phyloP scores from a whole-genome alignment of 768 basidiomycete species.

The Phanerodontia chrysosporium region DNA sequence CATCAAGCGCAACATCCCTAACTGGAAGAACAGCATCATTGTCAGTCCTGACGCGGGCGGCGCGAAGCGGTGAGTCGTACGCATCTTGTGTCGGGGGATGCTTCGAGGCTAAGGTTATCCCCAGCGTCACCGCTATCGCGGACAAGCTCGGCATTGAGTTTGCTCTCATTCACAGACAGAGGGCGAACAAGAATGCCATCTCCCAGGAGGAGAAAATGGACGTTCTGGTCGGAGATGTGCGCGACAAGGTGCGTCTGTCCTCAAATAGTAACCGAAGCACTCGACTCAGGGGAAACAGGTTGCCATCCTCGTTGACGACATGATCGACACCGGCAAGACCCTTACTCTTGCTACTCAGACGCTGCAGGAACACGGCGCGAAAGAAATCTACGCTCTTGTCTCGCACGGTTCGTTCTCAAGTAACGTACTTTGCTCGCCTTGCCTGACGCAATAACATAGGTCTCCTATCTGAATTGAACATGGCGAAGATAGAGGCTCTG shows the following conservation, averaged over 20 bases:
- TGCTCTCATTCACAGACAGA: constrained; percentile 90
- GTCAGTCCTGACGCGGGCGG: constrained; percentile 98
- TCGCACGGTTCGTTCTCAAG: constrained; percentile 70
- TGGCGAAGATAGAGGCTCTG: constrained; percentile 61
- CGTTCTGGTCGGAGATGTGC: constrained; percentile 91
- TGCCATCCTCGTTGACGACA: constrained; percentile 95
- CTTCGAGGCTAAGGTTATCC: constrained; percentile 1
- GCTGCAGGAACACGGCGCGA: constrained; percentile 88
- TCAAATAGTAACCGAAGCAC: neutral
- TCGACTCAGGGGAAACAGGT: constrained; percentile 40
- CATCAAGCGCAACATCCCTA: constrained; percentile 81
- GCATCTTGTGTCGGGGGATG: neutral
- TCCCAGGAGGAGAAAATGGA: constrained; percentile 86
- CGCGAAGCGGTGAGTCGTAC: constrained; percentile 80
- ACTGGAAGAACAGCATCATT: constrained; percentile 85
- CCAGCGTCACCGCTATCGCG: constrained; percentile 88
- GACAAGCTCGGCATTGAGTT: constrained; percentile 95
- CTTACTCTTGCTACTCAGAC: constrained; percentile 79
- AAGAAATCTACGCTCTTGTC: constrained; percentile 79
- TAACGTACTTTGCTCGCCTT: neutral
- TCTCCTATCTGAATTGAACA: constrained; percentile 72
- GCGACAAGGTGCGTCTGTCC: constrained; percentile 61
- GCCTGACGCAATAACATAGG: constrained; percentile 39
- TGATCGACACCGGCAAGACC: constrained; percentile 96
- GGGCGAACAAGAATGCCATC: constrained; percentile 60